phyloP scores from a whole-genome alignment of 2,329 filamentous ascomycete genomes.

The Amauroascus niger region DNA sequence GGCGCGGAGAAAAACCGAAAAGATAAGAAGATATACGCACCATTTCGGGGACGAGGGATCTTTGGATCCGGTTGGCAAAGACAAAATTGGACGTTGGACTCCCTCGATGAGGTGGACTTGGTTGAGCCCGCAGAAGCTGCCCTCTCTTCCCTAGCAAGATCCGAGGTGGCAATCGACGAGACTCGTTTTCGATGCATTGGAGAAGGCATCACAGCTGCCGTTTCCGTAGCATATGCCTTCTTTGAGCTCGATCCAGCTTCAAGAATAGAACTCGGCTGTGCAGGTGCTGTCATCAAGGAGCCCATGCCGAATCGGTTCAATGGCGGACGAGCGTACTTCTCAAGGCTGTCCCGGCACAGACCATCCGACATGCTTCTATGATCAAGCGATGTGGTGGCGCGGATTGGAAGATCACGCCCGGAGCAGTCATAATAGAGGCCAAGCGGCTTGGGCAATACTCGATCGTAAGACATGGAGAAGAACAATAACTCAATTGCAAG shows the following conservation, averaged over 20 bases:
- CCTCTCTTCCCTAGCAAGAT: conserved; percentile 10
- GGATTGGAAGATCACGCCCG: conserved; percentile 26
- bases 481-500: conserved; percentile 2
- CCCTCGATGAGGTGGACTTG: conserved; percentile 29
- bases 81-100: conserved; percentile 48
- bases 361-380: conserved; percentile 37
- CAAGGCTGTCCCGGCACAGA: conserved; percentile 1
- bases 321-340: neutral
- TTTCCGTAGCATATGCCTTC: neutral
- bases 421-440: conserved; percentile 35
- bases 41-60: conserved; percentile 61
- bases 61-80: conserved; percentile 62
- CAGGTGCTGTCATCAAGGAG: neutral
- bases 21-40: conserved; percentile 39
- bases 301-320: neutral
- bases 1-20: neutral
- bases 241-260: neutral
- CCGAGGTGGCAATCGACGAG: conserved; percentile 3
- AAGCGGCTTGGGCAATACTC: conserved; percentile 38
- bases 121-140: conserved; percentile 29
- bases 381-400: conserved; percentile 31
- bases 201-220: neutral
- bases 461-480: conserved; percentile 39
- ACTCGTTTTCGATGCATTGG: conserved; percentile 12
- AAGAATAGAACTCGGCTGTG: neutral